Evolutionary conservation across 768 basidiomycete species (phyloP).

Genomic region (Psilocybe cubensis): DNA sequence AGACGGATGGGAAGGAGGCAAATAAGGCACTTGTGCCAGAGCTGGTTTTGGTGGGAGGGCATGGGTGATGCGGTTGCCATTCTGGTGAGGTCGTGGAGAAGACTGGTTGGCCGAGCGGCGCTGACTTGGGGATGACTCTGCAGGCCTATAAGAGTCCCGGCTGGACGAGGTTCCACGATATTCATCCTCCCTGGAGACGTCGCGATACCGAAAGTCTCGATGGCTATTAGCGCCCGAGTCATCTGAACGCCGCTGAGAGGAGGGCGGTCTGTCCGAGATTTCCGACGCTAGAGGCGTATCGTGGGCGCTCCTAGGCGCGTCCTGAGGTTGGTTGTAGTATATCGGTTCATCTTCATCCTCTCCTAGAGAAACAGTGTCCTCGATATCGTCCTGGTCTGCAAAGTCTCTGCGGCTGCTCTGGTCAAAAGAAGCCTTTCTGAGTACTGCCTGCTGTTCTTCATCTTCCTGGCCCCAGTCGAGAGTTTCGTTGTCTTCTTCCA

Average conservation of each 20-base stretch:
- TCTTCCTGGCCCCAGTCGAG: conserved; percentile 70
- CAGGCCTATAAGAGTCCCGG: not conserved
- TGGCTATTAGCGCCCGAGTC: conserved; percentile 21
- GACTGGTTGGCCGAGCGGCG: conserved; percentile 14
- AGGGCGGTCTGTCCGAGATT: conserved; percentile 9
- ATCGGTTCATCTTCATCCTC: conserved; percentile 72
- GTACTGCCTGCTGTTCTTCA: conserved; percentile 37
- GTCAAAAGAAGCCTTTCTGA: conserved; percentile 24
- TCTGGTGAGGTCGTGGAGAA: conserved; percentile 25
- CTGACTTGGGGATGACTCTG: conserved; percentile 19
- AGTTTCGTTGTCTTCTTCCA: conserved; percentile 71
- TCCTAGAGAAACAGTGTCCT: conserved; percentile 69
- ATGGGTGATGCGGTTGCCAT: conserved; percentile 56
- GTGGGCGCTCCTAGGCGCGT: not conserved
- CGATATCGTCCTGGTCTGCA: conserved; percentile 52
- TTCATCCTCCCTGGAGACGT: conserved; percentile 9
- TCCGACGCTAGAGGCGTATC: conserved; percentile 2
- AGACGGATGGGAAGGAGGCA: conserved; percentile 59
- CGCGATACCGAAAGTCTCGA: conserved; percentile 8
- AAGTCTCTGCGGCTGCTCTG: conserved; percentile 15
- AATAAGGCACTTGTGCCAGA: conserved; percentile 50
- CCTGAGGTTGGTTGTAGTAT: conserved; percentile 35
- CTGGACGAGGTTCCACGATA: conserved; percentile 1
- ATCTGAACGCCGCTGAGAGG: conserved; percentile 13
- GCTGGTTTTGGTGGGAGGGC: conserved; percentile 72